Base-by-base conservation (phyloP, 306 rosid genomes). In the Prunus campanulata region DNA sequence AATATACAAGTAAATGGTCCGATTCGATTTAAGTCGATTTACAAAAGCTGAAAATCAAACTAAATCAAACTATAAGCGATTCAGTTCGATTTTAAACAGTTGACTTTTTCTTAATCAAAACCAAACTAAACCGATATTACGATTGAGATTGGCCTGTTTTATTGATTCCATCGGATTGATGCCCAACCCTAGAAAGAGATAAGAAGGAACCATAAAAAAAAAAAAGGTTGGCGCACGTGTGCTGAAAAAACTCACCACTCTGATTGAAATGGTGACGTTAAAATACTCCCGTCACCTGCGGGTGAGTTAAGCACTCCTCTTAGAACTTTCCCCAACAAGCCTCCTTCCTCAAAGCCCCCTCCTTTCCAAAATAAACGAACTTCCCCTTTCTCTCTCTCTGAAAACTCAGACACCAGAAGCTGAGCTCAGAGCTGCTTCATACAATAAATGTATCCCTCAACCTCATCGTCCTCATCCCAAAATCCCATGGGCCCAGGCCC, bases 401-500 rank as follows among this genome's bases (percentile, higher is more conserved):
- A 60, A 60, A 4, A 9, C 63, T 49, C 24, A 11, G 15, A 25
- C 47, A 25, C 11, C 68, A 74, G 27, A 74, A 49, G 29, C 27
- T 63, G 9, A 51, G 49, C 3, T 72, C 7, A 20, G 18, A 51
- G 1, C 18, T 0, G 2, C 61, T 56, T 2, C 20, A 44, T 20
- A 18, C 6, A 2, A 22, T 70, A 70, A 69, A 89, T 87, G 92
- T 85, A 86, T 67, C 85, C 89, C 54, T 57, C 85, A 0, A 81
- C 82, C 29, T 90, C 89, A 0, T 84, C 97, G 0, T 68, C 85
- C 19, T 82, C 91, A 0, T 72, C 86, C 16, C 89, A 74, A 47
- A 81, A 78, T 13, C 77, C 90, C 72, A 67, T 83, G 74, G 78
- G 75, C 15, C 79, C 82, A 13, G 19, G 77, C 8, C 66, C 85